Base-by-base conservation (phyloP, 1,139 yeast species). In the Saccharomyces hybrid region DNA sequence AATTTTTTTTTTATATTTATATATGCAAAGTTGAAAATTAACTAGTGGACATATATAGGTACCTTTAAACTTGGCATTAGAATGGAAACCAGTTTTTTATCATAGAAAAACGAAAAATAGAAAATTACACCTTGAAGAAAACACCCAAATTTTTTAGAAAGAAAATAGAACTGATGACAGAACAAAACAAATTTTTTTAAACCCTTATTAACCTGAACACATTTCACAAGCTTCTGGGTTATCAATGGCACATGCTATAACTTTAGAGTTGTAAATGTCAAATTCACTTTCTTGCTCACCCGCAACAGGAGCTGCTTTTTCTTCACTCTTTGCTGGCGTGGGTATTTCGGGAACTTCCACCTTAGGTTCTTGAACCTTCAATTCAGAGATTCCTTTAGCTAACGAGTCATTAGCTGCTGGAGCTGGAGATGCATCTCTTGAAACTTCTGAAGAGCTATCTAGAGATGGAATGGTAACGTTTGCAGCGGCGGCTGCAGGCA, bases 201-300 rank as follows among this genome's bases (percentile, higher is more conserved):
- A 11, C 44, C 44, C 44, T 16, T 16, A 51, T 74, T 77, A 93
- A 77, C 98, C 98, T 59, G 98, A 91, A 78, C 99, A 93, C 99
- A 93, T 93, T 70, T 93, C 93, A 76, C 99, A 93, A 50, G 98
- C 83, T 74, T 88, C 98, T 57, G 97, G 97, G 76, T 93, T 93
- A 72, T 87, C 84, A 72, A 93, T 90, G 54, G 98, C 96, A 78
- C 99, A 93, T 47, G 97, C 97, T 74, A 93, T 82, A 47, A 86
- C 98, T 75, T 90, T 85, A 34, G 96, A 87, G 72, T 93, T 89
- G 80, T 78, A 93, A 66, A 93, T 93, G 70, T 93, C 97, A 58
- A 66, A 70, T 54, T 73, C 76, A 46, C 63, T 66, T 49, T 69
- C 67, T 47, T 62, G 62, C 49, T 59, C 58, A 31, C 55, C 57